Conservation (phyloP, 2,329 filamentous ascomycete species). For the Chrysoporthe austroafricana region DNA sequence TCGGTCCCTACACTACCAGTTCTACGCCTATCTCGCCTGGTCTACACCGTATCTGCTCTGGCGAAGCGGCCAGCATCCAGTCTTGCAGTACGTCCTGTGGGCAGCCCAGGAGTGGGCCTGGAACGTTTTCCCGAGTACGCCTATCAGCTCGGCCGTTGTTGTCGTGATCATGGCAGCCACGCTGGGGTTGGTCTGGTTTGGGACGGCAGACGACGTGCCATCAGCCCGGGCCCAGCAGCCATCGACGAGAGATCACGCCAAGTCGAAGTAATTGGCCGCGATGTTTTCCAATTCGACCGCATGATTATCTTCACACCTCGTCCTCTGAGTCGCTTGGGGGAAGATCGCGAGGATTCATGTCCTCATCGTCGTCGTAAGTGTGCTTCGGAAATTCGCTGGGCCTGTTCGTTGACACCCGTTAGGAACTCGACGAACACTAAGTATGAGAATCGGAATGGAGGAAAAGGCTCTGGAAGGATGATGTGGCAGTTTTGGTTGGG, state of each 20-base stretch:
- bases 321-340: slow-evolving; percentile 81
- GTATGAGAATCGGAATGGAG: neutral
- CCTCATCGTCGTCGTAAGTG: slow-evolving; percentile 66
- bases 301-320: slow-evolving; percentile 45
- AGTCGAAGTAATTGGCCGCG: neutral
- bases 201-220: slow-evolving; percentile 48
- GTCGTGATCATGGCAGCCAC: slow-evolving; percentile 72
- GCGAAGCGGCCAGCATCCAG: slow-evolving; percentile 71
- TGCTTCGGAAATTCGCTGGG: slow-evolving; percentile 77
- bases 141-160: slow-evolving; percentile 60
- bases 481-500: no score
- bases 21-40: slow-evolving; percentile 92
- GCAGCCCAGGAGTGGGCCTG: slow-evolving; percentile 86
- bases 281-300: neutral
- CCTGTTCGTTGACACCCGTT: slow-evolving; percentile 51
- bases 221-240: neutral
- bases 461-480: neutral
- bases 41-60: slow-evolving; percentile 85
- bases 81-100: slow-evolving; percentile 72
- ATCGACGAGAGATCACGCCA: neutral
- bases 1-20: slow-evolving; percentile 90
- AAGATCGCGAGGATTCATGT: slow-evolving; percentile 83
- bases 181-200: slow-evolving; percentile 65
- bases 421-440: neutral
- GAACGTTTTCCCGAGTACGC: slow-evolving; percentile 87